These are phyloP conservation scores for Xylaria acuta DNA, from an alignment of 495 filamentous ascomycete species.

Conservation along the genomic window DNA sequence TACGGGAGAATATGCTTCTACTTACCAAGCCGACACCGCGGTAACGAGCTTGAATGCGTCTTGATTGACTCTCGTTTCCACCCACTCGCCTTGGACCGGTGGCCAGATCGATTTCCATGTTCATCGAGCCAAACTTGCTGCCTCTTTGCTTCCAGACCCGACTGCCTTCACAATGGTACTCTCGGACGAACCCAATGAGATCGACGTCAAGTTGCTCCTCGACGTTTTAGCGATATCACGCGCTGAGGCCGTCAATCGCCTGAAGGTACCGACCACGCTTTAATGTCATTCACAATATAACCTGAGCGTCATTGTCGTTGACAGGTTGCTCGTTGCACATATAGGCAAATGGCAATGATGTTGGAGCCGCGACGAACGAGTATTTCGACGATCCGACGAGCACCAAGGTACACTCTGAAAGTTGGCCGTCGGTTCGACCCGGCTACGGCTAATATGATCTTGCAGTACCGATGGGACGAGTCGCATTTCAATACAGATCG, in stretches of 20 bases:
- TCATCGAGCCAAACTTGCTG: constrained; percentile 8
- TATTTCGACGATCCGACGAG: constrained; percentile 49
- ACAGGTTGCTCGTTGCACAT: constrained; percentile 22
- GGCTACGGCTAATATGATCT: constrained; percentile 32
- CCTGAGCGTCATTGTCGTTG: background rate
- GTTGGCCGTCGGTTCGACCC: background rate
- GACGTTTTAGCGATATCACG: constrained; percentile 41
- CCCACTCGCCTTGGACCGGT: background rate
- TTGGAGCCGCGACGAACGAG: constrained; percentile 51
- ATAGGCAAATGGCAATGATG: constrained; percentile 51
- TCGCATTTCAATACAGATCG: constrained; percentile 50
- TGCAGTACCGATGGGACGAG: constrained; percentile 58
- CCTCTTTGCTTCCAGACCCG: constrained; percentile 9
- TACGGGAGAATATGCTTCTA: constrained; percentile 20
- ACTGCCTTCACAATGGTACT: constrained; percentile 40
- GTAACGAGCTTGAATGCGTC: constrained; percentile 15
- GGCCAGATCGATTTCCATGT: constrained; percentile 15
- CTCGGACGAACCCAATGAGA: constrained; percentile 37
- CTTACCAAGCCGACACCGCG: constrained; percentile 2
- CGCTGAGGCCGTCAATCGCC: constrained; percentile 41
- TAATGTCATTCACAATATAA: background rate
- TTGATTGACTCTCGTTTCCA: background rate
- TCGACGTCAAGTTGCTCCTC: constrained; percentile 38
- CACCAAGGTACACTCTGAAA: constrained; percentile 43
- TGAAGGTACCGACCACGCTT: constrained; percentile 44